Evolutionary conservation across 768 basidiomycete species (phyloP).

Genomic region (Phlebiopsis flavidoalba): DNA sequence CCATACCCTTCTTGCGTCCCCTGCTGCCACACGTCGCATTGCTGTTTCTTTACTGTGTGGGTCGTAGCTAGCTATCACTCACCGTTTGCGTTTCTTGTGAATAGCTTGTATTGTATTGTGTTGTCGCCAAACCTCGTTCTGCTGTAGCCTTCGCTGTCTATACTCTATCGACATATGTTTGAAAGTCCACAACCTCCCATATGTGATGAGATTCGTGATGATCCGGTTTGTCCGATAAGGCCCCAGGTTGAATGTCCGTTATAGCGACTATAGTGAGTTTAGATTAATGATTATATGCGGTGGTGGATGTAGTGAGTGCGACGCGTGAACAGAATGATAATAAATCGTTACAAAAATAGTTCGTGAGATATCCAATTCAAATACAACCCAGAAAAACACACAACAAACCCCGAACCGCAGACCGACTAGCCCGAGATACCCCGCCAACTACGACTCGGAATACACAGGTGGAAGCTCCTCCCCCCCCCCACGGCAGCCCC

Average conservation of each 20-base stretch:
- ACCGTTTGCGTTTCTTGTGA: background rate
- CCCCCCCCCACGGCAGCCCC: too few species aligned
- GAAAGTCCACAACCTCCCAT: background rate
- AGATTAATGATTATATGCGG: background rate
- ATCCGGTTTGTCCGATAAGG: background rate
- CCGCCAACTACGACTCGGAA: slow-evolving; percentile 8
- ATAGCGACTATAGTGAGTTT: background rate
- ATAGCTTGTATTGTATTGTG: background rate
- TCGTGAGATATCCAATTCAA: too few species aligned
- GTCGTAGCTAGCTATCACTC: background rate
- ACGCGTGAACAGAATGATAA: background rate
- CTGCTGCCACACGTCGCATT: too few species aligned
- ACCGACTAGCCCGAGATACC: background rate
- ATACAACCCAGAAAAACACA: background rate
- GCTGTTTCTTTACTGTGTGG: too few species aligned
- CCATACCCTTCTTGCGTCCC: too few species aligned
- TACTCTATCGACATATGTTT: background rate
- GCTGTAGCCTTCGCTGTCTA: background rate
- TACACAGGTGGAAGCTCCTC: slow-evolving; percentile 11
- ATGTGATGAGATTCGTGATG: background rate
- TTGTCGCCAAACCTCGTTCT: background rate
- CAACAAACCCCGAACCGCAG: background rate
- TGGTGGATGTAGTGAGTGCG: background rate
- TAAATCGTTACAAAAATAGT: too few species aligned
- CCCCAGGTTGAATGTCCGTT: background rate